Percentiles rank a stretch among this genome's conserved stretches.
Conservation (phyloP, 2,329 filamentous ascomycete species). For the Sporothrix globosa region DNA sequence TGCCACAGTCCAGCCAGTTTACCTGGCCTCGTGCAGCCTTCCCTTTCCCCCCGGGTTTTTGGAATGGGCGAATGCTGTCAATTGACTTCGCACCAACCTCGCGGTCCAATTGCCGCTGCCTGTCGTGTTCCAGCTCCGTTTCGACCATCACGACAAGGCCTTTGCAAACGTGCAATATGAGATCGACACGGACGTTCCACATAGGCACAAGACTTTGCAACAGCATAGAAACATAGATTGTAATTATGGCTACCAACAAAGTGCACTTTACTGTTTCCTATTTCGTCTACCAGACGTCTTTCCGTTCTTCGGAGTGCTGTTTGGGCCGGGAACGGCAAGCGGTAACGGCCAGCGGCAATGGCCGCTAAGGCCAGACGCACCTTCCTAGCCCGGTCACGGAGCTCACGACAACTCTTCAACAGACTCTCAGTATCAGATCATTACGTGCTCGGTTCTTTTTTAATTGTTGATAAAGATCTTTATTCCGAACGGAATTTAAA, state of each 20-base stretch:
- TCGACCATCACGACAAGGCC: neutral
- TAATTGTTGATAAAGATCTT: no score
- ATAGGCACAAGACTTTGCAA: neutral
- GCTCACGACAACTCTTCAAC: slow-evolving; percentile 8
- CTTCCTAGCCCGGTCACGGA: slow-evolving; percentile 23
- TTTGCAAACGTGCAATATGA: neutral
- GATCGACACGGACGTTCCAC: neutral
- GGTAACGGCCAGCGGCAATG: slow-evolving; percentile 23
- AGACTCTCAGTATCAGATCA: neutral
- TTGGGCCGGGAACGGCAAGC: slow-evolving; percentile 24
- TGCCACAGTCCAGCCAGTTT: neutral
- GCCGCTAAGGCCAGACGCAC: neutral
- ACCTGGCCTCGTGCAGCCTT: neutral
- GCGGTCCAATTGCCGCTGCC: neutral
- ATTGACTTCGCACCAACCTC: neutral
- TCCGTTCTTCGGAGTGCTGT: neutral
- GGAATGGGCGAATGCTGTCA: neutral
- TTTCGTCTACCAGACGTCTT: neutral
- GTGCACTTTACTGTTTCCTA: neutral
- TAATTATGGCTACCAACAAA: neutral
- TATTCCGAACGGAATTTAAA: no score
- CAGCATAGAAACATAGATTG: neutral
- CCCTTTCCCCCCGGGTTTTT: no score
- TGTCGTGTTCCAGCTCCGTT: neutral
- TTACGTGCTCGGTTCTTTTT: neutral